These are phyloP conservation scores for Alternaria alternata DNA, from an alignment of 2,329 filamentous ascomycete genomes.

Conservation along the genomic window DNA sequence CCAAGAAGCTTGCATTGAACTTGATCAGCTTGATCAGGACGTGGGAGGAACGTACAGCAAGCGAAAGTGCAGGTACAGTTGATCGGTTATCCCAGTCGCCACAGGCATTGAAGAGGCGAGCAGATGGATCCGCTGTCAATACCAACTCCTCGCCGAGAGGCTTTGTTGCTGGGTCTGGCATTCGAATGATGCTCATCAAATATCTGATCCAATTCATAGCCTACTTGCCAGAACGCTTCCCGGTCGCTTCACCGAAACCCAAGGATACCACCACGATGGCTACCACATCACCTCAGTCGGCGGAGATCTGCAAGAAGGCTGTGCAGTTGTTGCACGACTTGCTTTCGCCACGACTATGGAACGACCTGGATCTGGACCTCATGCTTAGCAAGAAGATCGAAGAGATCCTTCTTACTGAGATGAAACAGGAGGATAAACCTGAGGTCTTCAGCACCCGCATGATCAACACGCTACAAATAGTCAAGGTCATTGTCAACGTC, in stretches of 20 bases:
- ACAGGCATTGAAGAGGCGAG: slow-evolving; percentile 72
- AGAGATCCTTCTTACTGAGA: slow-evolving; percentile 79
- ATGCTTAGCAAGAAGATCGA: slow-evolving; percentile 91
- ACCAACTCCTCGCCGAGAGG: slow-evolving; percentile 61
- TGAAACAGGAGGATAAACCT: slow-evolving; percentile 56
- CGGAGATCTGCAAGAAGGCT: slow-evolving; percentile 86
- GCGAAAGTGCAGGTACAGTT: slow-evolving; percentile 56
- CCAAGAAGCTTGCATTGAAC: slow-evolving; percentile 87
- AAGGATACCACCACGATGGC: slow-evolving; percentile 46
- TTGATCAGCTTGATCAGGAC: slow-evolving; percentile 90
- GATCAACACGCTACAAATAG: slow-evolving; percentile 91
- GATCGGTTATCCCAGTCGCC: slow-evolving; percentile 71
- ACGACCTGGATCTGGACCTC: slow-evolving; percentile 82
- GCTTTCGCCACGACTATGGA: slow-evolving; percentile 88
- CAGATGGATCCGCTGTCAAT: slow-evolving; percentile 69
- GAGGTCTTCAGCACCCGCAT: slow-evolving; percentile 86
- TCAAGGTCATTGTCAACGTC: slow-evolving; percentile 86
- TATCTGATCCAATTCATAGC: slow-evolving; percentile 97
- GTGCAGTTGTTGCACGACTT: slow-evolving; percentile 83
- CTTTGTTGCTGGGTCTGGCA: slow-evolving; percentile 58
- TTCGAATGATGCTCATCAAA: slow-evolving; percentile 84
- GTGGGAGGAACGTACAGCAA: slow-evolving; percentile 88
- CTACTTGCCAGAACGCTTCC: slow-evolving; percentile 84
- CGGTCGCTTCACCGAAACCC: slow-evolving; percentile 63
- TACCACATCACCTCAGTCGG: slow-evolving; percentile 59